These are phyloP conservation scores for Penicillium cosmopolitanum DNA, from an alignment of 495 filamentous ascomycete genomes.

Conservation along the genomic window DNA sequence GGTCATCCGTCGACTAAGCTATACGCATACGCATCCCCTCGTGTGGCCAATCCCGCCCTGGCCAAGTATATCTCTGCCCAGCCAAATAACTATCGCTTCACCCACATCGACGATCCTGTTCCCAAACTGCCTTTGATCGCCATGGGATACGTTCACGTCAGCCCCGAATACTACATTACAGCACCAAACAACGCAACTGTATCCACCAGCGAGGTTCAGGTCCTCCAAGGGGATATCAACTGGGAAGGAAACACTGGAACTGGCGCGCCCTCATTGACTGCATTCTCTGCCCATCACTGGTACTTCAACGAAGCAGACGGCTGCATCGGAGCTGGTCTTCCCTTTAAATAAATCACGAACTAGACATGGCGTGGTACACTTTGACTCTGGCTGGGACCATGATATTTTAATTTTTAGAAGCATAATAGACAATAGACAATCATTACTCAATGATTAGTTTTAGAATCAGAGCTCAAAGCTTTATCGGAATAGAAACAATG, in stretches of 20 bases:
- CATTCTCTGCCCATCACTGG: slow-evolving; percentile 44
- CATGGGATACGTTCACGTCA: slow-evolving; percentile 61
- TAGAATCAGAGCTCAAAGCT: too few relatives aligned
- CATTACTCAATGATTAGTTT: too few relatives aligned
- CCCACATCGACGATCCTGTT: slow-evolving; percentile 66
- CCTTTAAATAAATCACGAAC: slow-evolving; percentile 14
- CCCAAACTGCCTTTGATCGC: slow-evolving; percentile 61
- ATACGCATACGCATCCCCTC: slow-evolving; percentile 70
- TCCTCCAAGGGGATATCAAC: slow-evolving; percentile 39
- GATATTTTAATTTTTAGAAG: too few relatives aligned
- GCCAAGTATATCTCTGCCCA: slow-evolving; percentile 57
- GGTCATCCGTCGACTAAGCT: slow-evolving; percentile 43
- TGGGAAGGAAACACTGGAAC: slow-evolving; percentile 48
- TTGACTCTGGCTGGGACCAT: too few relatives aligned
- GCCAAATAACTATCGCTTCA: slow-evolving; percentile 62
- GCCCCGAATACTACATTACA: slow-evolving; percentile 65
- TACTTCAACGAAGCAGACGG: slow-evolving; percentile 47
- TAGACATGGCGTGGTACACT: too few relatives aligned
- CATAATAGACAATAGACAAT: too few relatives aligned
- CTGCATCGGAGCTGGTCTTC: slow-evolving; percentile 28
- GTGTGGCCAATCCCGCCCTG: slow-evolving; percentile 60
- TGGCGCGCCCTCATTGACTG: slow-evolving; percentile 19
- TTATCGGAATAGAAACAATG: too few relatives aligned
- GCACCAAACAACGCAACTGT: slow-evolving; percentile 38
- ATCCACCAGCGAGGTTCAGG: slow-evolving; percentile 35